Evolutionary conservation across 2,329 filamentous ascomycete genomes (phyloP).

Genomic region (Colletotrichum tamarilloi): DNA sequence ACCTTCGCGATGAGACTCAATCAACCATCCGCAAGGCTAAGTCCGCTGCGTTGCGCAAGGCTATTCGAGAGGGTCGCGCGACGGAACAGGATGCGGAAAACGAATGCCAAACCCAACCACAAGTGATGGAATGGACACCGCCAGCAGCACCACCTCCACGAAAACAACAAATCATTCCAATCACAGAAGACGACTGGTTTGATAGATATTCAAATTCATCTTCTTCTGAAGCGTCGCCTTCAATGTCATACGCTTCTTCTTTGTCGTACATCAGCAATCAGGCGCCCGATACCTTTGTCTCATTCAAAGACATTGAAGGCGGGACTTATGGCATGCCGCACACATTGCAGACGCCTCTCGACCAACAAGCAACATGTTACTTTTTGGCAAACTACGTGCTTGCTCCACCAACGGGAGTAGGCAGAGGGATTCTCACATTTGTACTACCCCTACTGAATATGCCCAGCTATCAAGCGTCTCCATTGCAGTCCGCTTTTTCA

Average conservation of each 20-base stretch:
- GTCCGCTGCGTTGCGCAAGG: constrained; percentile 34
- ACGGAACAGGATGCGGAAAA: constrained; percentile 23
- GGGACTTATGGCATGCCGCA: constrained; percentile 29
- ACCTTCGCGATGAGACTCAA: constrained; percentile 36
- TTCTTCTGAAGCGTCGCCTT: constrained; percentile 29
- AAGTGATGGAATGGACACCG: constrained; percentile 29
- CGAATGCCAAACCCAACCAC: constrained; percentile 3
- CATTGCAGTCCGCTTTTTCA: constrained; percentile 39
- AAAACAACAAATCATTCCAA: constrained; percentile 26
- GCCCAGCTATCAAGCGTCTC: constrained; percentile 35
- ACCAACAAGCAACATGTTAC: constrained; percentile 40
- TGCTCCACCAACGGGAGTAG: constrained; percentile 35
- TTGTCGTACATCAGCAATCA: constrained; percentile 30
- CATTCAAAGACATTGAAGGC: constrained; percentile 27
- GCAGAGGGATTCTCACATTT: constrained; percentile 38
- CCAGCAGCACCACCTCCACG: constrained; percentile 15
- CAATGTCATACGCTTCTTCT: constrained; percentile 30
- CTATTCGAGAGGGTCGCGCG: constrained; percentile 30
- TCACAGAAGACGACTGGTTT: constrained; percentile 29
- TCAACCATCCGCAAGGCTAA: constrained; percentile 37
- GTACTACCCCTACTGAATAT: constrained; percentile 37
- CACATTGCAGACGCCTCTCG: constrained; percentile 38
- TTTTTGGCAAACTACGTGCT: constrained; percentile 41
- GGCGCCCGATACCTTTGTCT: constrained; percentile 23
- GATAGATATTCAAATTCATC: constrained; percentile 26